Conservation (phyloP, 2,329 filamentous ascomycete species). For the Cladosporium sp. region DNA sequence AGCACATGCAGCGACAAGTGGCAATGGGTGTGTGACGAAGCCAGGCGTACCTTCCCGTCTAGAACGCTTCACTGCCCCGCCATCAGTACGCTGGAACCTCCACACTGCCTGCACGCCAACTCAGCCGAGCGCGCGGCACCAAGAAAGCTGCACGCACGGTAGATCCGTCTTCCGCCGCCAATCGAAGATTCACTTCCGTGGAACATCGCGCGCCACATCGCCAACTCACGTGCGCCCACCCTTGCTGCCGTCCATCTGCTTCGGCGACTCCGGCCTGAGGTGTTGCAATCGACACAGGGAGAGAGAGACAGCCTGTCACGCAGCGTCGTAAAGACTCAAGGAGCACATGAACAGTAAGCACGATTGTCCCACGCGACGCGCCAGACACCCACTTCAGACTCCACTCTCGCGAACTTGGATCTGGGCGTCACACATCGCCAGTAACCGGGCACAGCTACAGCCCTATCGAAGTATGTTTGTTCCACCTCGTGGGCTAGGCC, state of each 20-base stretch:
- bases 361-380: background rate
- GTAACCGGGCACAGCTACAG: background rate
- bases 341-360: background rate
- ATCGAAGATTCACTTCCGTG: constrained; percentile 12
- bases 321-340: background rate
- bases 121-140: constrained; percentile 3
- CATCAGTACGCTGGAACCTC: background rate
- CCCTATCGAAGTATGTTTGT: constrained; percentile 6
- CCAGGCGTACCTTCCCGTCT: constrained; percentile 12
- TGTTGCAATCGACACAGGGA: background rate
- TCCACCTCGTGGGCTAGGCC: background rate
- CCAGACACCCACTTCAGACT: background rate
- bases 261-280: background rate
- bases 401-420: background rate
- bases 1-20: constrained; percentile 4
- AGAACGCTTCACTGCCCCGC: constrained; percentile 3
- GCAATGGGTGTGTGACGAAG: constrained; percentile 6
- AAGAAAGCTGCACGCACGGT: background rate
- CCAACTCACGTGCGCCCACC: background rate
- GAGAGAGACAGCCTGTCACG: background rate
- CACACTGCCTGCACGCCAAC: constrained; percentile 5
- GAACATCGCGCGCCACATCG: background rate
- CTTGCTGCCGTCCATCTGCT: background rate
- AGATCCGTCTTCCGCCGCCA: constrained; percentile 1
- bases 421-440: background rate